Conservation (phyloP, 2,329 filamentous ascomycete species). For the Cercospora sp. region DNA sequence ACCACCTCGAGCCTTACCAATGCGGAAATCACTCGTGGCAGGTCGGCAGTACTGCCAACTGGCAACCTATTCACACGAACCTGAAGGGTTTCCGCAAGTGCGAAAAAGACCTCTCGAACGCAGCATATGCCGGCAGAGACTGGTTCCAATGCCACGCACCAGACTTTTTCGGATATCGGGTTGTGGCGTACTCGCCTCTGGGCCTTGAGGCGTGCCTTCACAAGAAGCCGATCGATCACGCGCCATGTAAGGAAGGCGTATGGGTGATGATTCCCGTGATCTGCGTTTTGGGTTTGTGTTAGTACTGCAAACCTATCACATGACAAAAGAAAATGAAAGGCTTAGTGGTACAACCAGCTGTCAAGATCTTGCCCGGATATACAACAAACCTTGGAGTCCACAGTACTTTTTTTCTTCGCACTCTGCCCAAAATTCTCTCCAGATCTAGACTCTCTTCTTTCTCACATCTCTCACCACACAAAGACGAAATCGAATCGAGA, state of each 20-base stretch:
- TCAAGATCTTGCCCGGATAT: not conserved
- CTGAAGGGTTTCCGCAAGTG: too few relatives aligned
- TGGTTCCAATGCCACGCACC: not conserved
- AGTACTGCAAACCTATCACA: not conserved
- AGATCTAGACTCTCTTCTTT: too few relatives aligned
- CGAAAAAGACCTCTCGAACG: too few relatives aligned
- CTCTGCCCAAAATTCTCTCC: not conserved
- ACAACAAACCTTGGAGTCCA: not conserved
- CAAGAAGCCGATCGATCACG: not conserved
- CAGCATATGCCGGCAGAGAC: too few relatives aligned
- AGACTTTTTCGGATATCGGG: not conserved
- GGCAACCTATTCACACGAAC: too few relatives aligned
- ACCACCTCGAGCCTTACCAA: too few relatives aligned
- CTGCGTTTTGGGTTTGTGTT: not conserved
- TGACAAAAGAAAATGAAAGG: not conserved
- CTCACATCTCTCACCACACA: too few relatives aligned
- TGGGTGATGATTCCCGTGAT: not conserved
- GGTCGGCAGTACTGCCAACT: too few relatives aligned
- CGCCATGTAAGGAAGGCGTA: not conserved
- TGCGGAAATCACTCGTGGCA: too few relatives aligned
- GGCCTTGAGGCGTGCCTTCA: not conserved
- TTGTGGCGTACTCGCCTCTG: not conserved
- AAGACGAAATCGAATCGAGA: too few relatives aligned
- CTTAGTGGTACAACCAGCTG: not conserved
- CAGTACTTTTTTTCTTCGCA: not conserved